Evolutionary conservation across 2,329 filamentous ascomycete genomes (phyloP).

Genomic region (Daldinia sp.): DNA sequence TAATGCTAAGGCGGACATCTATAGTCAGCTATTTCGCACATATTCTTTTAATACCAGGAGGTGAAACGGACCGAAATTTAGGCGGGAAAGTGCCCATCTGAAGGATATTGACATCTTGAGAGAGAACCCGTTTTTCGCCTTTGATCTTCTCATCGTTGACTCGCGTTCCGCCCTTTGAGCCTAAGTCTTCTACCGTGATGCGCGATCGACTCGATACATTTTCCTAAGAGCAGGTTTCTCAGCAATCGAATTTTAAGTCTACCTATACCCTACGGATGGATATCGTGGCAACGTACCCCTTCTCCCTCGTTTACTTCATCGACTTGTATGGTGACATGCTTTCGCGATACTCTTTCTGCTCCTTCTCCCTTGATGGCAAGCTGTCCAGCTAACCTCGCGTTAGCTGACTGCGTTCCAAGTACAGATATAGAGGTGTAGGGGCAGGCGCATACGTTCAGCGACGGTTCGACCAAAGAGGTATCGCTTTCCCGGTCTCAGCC

Average conservation of each 20-base stretch:
- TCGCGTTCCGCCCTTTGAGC: slow-evolving; percentile 86
- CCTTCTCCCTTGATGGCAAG: slow-evolving; percentile 70
- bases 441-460: slow-evolving; percentile 66
- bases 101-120: slow-evolving; percentile 71
- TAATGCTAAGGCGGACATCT: slow-evolving; percentile 65
- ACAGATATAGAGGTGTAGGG: not conserved
- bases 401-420: slow-evolving; percentile 38
- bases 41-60: not conserved
- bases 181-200: slow-evolving; percentile 80
- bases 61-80: slow-evolving; percentile 65
- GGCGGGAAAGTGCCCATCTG: slow-evolving; percentile 77
- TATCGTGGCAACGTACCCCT: slow-evolving; percentile 64
- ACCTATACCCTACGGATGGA: not conserved
- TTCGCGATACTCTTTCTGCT: slow-evolving; percentile 86
- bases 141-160: slow-evolving; percentile 80
- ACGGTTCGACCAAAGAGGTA: slow-evolving; percentile 87
- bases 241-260: not conserved
- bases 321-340: slow-evolving; percentile 85
- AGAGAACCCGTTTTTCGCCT: slow-evolving; percentile 69
- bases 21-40: slow-evolving; percentile 24
- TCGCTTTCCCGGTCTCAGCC: slow-evolving; percentile 86
- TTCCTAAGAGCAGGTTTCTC: slow-evolving; percentile 58
- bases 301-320: slow-evolving; percentile 73
- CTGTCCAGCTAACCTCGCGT: slow-evolving; percentile 65
- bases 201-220: slow-evolving; percentile 74